phyloP scores from a whole-genome alignment of 2,329 filamentous ascomycete species.

The Aspergillus luchuensis region DNA sequence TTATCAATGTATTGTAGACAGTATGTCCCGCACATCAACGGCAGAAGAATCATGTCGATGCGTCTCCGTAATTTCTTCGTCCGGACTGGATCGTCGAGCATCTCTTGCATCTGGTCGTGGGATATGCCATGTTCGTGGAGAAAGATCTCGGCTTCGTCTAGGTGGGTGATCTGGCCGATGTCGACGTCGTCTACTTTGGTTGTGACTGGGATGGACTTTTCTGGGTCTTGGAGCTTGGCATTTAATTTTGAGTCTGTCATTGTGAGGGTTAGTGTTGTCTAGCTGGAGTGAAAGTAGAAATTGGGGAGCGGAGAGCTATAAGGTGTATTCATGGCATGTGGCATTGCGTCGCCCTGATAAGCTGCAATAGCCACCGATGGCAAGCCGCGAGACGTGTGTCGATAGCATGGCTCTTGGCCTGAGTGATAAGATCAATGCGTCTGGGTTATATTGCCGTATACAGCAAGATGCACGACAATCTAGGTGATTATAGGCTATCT shows the following conservation, averaged over 20 bases:
- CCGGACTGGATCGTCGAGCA: conserved; percentile 47
- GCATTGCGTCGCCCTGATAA: neutral
- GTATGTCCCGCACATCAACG: conserved; percentile 48
- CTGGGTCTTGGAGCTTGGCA: neutral
- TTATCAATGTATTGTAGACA: conserved; percentile 60
- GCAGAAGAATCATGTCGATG: conserved; percentile 55
- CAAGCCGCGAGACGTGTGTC: neutral
- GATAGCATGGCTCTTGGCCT: neutral
- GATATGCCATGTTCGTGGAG: conserved; percentile 52
- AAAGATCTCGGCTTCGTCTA: conserved; percentile 54
- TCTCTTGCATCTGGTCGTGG: conserved; percentile 44
- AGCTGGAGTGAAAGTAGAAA: too few species aligned
- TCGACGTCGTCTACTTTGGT: conserved; percentile 20
- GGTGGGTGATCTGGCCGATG: conserved; percentile 32
- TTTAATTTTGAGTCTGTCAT: neutral
- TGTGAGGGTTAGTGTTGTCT: neutral
- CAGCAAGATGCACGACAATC: neutral
- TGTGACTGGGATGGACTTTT: neutral
- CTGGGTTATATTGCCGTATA: neutral
- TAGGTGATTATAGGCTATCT: neutral
- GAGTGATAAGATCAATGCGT: neutral
- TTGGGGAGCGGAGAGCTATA: neutral
- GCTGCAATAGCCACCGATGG: neutral
- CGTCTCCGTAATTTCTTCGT: conserved; percentile 42
- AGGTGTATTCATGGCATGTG: neutral